Evolutionary conservation across 208 protist species (phyloP).

Genomic region (Leishmania guyanensis): DNA sequence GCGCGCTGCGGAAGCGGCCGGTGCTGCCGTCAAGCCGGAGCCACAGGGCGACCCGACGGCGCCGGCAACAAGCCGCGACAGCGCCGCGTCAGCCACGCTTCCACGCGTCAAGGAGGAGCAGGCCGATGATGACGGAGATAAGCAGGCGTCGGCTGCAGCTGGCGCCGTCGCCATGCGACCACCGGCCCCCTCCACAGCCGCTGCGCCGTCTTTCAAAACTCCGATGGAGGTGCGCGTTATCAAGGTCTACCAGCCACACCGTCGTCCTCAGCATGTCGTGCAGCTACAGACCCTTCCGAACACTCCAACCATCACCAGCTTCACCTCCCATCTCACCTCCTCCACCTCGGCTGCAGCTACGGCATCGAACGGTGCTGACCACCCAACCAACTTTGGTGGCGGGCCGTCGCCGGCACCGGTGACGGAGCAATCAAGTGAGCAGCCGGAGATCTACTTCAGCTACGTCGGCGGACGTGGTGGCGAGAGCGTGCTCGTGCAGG

Average conservation of each 20-base stretch:
- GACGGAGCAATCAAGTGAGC: slow-evolving; percentile 26
- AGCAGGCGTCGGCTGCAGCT: background rate
- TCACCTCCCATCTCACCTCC: slow-evolving; percentile 43
- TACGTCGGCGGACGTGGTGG: slow-evolving; percentile 65
- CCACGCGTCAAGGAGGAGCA: slow-evolving; percentile 31
- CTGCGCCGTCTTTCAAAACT: slow-evolving; percentile 9
- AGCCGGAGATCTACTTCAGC: slow-evolving; percentile 66
- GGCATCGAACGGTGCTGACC: slow-evolving; percentile 1
- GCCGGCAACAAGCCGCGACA: slow-evolving; percentile 1
- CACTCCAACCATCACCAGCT: slow-evolving; percentile 63
- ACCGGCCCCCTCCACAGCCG: background rate
- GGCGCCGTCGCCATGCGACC: slow-evolving; percentile 9
- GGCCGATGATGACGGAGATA: background rate
- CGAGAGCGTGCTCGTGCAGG: slow-evolving; percentile 65
- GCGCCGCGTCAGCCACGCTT: slow-evolving; percentile 13
- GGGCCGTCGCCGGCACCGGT: slow-evolving; percentile 13
- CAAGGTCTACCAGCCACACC: slow-evolving; percentile 65
- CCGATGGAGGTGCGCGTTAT: slow-evolving; percentile 40
- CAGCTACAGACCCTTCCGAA: slow-evolving; percentile 69
- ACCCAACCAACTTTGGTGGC: background rate
- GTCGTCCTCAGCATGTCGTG: slow-evolving; percentile 51
- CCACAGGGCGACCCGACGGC: slow-evolving; percentile 18
- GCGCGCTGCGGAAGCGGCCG: slow-evolving; percentile 11
- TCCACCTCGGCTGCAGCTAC: background rate
- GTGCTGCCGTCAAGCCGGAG: slow-evolving; percentile 18